Evolutionary conservation across 2,329 filamentous ascomycete genomes (phyloP), one percentile per base, ranked within the genome.

Genomic region (Apiospora rasikravindrae): DNA sequence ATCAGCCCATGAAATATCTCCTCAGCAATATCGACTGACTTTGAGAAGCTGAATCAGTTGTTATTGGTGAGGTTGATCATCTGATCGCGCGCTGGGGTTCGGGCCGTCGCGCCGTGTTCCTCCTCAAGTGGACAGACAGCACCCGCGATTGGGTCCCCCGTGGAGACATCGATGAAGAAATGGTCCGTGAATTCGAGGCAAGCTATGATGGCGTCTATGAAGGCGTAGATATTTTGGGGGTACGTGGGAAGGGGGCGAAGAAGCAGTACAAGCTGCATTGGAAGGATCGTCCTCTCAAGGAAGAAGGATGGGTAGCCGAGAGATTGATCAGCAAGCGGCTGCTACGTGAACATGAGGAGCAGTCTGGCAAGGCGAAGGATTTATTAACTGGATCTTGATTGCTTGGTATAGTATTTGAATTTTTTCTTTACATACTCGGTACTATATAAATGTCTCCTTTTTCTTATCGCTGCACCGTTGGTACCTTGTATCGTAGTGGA

Each of bases 231-330:
- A n/a, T 61, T 40, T 37, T 61, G 16, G 29, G 19, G 16, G 19
- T 37, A 22, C 53, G 53, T 61, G 53, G 29, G 53, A 61, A 61
- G 16, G 53, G 53, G 29, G 19, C 29, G 53, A 61, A 37, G 29
- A 61, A 40, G 53, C 53, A 61, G 29, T 61, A 61, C 29, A 61
- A 61, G 53, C 53, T 61, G 29, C 53, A 13, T n/a, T 61, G 29
- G 29, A n/a, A 61, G 53, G 53, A n/a, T n/a, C 53, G 53, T 61
- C 53, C 53, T 22, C 0, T n/a, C 29, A 61, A 61, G 53, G 53
- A 61, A 40, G 53, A 61, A 3, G 53, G 53, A 37, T 61, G 29
- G 53, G 53, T 61, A 61, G 4, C 26, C 29, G 29, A 61, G 29
- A 61, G 22, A 37, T 61, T 61, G 29, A 37, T 61, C 16, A 61